phyloP scores from a whole-genome alignment of 352 stramenopile species.

The Phytopythium litorale region DNA sequence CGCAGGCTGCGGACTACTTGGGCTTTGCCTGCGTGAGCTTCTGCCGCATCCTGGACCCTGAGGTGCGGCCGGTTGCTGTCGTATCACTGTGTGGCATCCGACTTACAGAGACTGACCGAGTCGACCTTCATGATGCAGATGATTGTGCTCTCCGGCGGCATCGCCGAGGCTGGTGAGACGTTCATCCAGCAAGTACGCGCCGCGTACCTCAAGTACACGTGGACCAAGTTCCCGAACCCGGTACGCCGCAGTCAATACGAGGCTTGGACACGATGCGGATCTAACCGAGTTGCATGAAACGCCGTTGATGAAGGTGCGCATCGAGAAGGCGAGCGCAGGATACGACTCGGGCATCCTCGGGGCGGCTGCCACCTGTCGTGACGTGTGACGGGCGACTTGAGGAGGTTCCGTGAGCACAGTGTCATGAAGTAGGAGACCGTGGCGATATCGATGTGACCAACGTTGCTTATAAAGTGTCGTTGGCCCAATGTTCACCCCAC shows the following conservation, averaged over 20 bases:
- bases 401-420: neutral
- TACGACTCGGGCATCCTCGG: slow-evolving; percentile 85
- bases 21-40: slow-evolving; percentile 83
- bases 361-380: slow-evolving; percentile 42
- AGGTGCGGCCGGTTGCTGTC: slow-evolving; percentile 32
- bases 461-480: neutral
- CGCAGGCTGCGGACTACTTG: slow-evolving; percentile 57
- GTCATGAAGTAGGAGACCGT: neutral
- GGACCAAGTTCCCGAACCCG: slow-evolving; percentile 66
- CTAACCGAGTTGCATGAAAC: neutral
- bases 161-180: slow-evolving; percentile 64
- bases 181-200: slow-evolving; percentile 65
- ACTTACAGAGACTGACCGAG: neutral
- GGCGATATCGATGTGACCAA: neutral
- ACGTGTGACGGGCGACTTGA: neutral
- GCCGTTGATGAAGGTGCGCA: slow-evolving; percentile 34
- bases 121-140: slow-evolving; percentile 30
- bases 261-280: neutral
- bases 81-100: neutral
- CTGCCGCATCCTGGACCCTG: slow-evolving; percentile 65
- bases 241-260: slow-evolving; percentile 21
- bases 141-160: slow-evolving; percentile 74
- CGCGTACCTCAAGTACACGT: slow-evolving; percentile 67
- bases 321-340: slow-evolving; percentile 76
- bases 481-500: neutral